Evolutionary conservation across 208 protist species (phyloP), one percentile per base, ranked within the genome.

Genomic region (Leptomonas seymouri): DNA sequence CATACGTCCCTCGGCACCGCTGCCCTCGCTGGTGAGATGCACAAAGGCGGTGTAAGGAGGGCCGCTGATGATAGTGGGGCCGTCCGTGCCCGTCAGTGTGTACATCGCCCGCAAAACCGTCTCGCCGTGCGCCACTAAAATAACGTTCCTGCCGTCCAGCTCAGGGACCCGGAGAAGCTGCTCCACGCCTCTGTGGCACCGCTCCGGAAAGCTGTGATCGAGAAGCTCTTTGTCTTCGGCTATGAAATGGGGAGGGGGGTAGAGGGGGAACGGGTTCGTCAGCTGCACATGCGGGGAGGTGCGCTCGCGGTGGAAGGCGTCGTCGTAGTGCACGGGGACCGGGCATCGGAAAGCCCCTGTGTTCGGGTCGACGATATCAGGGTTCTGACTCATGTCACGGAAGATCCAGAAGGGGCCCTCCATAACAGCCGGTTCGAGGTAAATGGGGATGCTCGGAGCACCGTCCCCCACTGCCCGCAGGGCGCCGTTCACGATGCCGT

Each of bases 371-470:
- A 61, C 63, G 20, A 86, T 59, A 3, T 50, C 44, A 1, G 48
- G 70, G 59, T 87, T 87, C 46, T 70, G 69, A 7, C 25, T 16
- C 82, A 88, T 84, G 53, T 88, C 83, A 5, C 54, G 54, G 41
- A 78, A 80, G 48, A 84, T 41, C 83, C 83, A 88, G 42, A 75
- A 71, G 23, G 75, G 51, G 0, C 78, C 78, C 25, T 88, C 83
- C 51, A 80, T 78, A 49, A 85, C 59, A 25, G 60, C 49, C 9
- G 79, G 83, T 72, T 88, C 83, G 11, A 84, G 21, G 68, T 81
- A 85, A 14, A 88, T 44, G 1, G 76, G 76, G 44, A 81, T 57
- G 21, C 23, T 46, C 53, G 55, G 31, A 48, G 63, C 23, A 15
- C 44, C 49, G 18, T 44, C 62, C 3, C 46, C 53, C 14, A 65